A percentile compares a stretch with the other conserved stretches of the same genome.
Evolutionary conservation across 2,329 filamentous ascomycete genomes (phyloP).

Genomic region (Cladosporium sp.): DNA sequence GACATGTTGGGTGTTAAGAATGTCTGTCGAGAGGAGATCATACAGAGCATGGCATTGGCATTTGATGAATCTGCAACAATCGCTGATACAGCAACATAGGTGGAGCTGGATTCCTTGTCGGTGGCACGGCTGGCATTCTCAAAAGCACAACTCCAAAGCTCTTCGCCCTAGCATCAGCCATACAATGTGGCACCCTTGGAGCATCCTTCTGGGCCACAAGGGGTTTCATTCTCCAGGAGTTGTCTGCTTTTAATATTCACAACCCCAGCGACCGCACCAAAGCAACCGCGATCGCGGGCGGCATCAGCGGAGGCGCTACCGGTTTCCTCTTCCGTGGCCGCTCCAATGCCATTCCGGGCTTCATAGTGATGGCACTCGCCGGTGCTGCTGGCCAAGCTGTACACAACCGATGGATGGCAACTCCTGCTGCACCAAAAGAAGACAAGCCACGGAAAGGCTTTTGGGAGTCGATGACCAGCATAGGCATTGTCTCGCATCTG

Average conservation of each 20-base stretch:
- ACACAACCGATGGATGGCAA: conserved; percentile 49
- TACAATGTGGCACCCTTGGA: conserved; percentile 78
- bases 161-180: conserved; percentile 67
- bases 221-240: conserved; percentile 36
- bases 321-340: conserved; percentile 58
- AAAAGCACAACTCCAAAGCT: conserved; percentile 63
- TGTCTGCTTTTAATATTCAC: conserved; percentile 22
- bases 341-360: conserved; percentile 52
- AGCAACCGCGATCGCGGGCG: conserved; percentile 68
- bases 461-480: conserved; percentile 44
- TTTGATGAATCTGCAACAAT: background rate
- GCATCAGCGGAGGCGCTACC: conserved; percentile 54
- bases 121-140: conserved; percentile 47
- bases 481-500: conserved; percentile 65
- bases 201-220: conserved; percentile 67
- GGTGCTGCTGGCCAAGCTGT: conserved; percentile 54
- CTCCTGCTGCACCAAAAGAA: conserved; percentile 22
- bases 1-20: no score
- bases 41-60: no score
- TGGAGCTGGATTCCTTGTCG: conserved; percentile 60
- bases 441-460: conserved; percentile 38
- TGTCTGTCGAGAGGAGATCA: no score
- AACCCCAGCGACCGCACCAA: conserved; percentile 53
- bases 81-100: conserved; percentile 35
- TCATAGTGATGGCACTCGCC: conserved; percentile 56